Evolutionary conservation across 768 basidiomycete genomes (phyloP).

Genomic region (Suillus plorans): DNA sequence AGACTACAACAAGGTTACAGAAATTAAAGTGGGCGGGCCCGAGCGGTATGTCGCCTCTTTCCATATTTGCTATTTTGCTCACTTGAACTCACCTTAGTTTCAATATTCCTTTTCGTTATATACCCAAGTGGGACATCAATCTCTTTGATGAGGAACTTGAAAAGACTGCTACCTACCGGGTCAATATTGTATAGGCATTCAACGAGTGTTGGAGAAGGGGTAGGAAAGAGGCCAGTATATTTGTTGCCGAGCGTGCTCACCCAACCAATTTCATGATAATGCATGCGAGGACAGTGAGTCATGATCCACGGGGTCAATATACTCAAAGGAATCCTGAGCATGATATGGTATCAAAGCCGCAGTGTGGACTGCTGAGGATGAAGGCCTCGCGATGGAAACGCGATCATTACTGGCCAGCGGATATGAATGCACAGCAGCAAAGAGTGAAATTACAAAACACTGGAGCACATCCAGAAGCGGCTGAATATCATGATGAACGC

Average conservation of each 20-base stretch:
- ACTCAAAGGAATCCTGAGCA: background rate
- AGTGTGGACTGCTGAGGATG: background rate
- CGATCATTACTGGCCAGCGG: background rate
- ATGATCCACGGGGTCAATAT: background rate
- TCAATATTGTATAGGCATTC: slow-evolving; percentile 31
- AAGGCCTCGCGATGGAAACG: background rate
- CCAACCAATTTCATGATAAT: background rate
- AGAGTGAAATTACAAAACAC: too few species aligned
- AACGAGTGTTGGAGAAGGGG: background rate
- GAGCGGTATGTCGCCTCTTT: slow-evolving; percentile 26
- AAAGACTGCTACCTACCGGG: slow-evolving; percentile 30
- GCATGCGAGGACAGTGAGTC: background rate
- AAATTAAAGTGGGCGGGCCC: slow-evolving; percentile 17
- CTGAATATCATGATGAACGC: background rate
- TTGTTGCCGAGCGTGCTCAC: background rate
- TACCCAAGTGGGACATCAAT: slow-evolving; percentile 68
- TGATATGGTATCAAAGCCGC: background rate
- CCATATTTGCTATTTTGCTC: background rate
- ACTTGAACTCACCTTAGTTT: slow-evolving; percentile 20
- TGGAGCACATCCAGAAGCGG: background rate
- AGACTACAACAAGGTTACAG: slow-evolving; percentile 55
- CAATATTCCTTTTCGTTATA: slow-evolving; percentile 65
- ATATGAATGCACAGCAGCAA: background rate
- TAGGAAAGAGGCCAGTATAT: background rate
- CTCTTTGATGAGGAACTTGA: slow-evolving; percentile 68